Base-by-base conservation (phyloP, 1,284 basidiomycete genomes). In the Austroboletus niveus region DNA sequence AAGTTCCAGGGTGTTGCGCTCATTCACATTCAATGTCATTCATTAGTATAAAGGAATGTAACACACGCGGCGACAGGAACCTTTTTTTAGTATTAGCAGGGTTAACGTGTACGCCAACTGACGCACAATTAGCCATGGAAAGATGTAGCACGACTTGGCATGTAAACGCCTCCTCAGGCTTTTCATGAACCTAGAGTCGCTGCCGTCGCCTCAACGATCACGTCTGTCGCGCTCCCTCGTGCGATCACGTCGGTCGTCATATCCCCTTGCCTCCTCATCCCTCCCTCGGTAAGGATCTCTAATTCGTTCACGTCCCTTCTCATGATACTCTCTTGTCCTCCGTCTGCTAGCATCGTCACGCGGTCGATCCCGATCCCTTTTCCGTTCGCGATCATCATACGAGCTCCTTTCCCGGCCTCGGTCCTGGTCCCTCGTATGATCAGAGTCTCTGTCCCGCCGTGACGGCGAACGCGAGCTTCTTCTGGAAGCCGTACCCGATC, bases 381-480 rank as follows among this genome's bases (percentile, higher is more conserved):
- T 14, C 39, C 20, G 8, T 10, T 4, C 38, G 4, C 45, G 47
- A 38, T 47, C 58, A 11, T 65, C 48, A 15, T 63, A 40, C 10
- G 35, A 32, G 31, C 47, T 48, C 48, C 51, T 47, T 30, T 53
- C 55, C 15, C 52, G 55, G 14, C 52, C 32, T 15, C 32, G 9
- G 32, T 34, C 32, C 32, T 6, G 9, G 32, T 42, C 41, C 20
- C 22, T 11, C 3, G 3, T 35, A 3, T 44, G 48, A 36, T 47
- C 59, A 10, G 24, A 15, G 15, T 49, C 54, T 38, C 54, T 53
- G 14, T 58, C 59, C 51, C 52, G 55, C n/a, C 52, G 53, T 38
- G 60, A 49, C 43, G 72, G 59, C 43, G 69, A 64, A 59, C 69
- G 52, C 52, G 69, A 58, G 51, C 55, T 36, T 53, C 60, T 48